Base-by-base conservation (phyloP, 1,284 basidiomycete genomes). In the Sanguinoderma infundibulare region DNA sequence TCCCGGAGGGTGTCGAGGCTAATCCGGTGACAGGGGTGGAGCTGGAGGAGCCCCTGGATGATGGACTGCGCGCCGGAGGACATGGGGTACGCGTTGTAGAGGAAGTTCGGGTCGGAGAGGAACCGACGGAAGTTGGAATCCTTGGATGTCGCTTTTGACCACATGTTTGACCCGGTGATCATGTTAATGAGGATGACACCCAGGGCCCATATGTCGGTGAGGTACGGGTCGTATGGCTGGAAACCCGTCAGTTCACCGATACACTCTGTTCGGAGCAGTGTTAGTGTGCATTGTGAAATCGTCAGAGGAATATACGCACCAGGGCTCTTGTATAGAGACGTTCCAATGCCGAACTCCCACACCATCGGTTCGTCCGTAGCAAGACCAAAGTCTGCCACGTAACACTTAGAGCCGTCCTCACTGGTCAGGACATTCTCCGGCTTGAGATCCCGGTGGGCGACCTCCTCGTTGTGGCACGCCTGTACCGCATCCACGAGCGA, bases 121-220 rank as follows among this genome's bases (percentile, higher is more conserved):
- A 67, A 70, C 39, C 63, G 59, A 30, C 50, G 73, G 79, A 92
- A 97, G 28, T 86, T 88, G 44, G 86, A 83, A 74, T 98, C 95
- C 39, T 81, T 77, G 2, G 81, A 74, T 44, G 81, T 85, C 1
- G 96, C 94, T 67, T 84, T 81, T 62, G 84, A 83, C 96, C 96
- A 98, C 3, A 95, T 95, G 72, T 92, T 93, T 24, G 89, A 84
- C 22, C 91, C 90, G 61, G 91, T 91, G 40, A 94, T 87, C 77
- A 98, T 85, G 76, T 97, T 97, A 56, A 72, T 40, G 34, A 76
- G 66, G 44, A 74, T 69, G 38, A 75, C 64, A 6, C 73, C 75
- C 12, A 98, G 81, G 3, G 95, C 90, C 96, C 96, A 98, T 61
- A 98, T 85, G 72, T 98, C 96, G 73, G 89, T 92, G 58, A 85